Evolutionary conservation across 2,329 filamentous ascomycete species (phyloP), one percentile per base, ranked within the genome.

Genomic region (Xylariaceae sp.): DNA sequence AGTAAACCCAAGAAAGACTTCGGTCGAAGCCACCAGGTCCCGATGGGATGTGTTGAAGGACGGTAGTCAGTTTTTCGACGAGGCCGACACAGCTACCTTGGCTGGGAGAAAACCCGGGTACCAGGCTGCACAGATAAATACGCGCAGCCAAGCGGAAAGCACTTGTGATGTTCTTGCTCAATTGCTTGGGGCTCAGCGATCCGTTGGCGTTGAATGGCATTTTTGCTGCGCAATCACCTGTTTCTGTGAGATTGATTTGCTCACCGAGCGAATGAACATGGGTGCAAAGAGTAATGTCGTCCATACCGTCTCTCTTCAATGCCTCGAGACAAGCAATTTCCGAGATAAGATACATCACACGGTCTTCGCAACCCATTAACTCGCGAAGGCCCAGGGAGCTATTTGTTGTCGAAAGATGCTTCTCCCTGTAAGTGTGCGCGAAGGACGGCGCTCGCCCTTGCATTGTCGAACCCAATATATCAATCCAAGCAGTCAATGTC

Each of bases 331-430:
- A 97, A 49, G 93, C 90, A 63, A 97, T 96, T 74, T 99, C 94
- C 2, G 91, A 96, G 69, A 99, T 96, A 63, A 97, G 79, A 71
- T 96, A 97, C 91, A 99, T 97, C 72, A 97, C 88, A 18, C 86
- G 85, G 73, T 99, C 94, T 59, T 97, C 93, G 71, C 94, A 97
- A 61, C 94, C 94, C 92, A 97, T 97, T 47, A 97, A 81, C 75
- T 96, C 91, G 48, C 88, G 86, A 36, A 99, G 81, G 11, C 94
- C 94, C 13, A 86, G 76, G 50, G 77, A 82, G 18, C 78, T 73
- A 69, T 82, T 81, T 57, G 73, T 70, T 11, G 73, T 69, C 10
- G 89, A 88, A 47, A 96, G 82, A 70, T 96, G 90, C 79, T 97
- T 96, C 70, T 94, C 87, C 45, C 94, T 87, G 74, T 97, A 99